These are phyloP conservation scores for Scedosporium apiospermum DNA, from an alignment of 2,329 filamentous ascomycete species.

Conservation along the genomic window DNA sequence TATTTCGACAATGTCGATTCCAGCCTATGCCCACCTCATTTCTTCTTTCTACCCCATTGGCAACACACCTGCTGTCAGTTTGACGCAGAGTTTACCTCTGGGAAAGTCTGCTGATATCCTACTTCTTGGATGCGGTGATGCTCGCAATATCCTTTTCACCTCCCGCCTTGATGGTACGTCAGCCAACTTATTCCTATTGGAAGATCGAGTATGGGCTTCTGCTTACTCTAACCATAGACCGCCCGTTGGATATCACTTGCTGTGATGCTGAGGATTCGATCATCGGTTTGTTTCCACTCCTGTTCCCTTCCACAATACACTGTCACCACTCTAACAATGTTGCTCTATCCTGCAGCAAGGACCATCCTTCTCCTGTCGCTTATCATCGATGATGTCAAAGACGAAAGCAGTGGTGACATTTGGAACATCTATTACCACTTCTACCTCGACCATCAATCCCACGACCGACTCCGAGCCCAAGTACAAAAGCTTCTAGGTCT, in stretches of 20 bases:
- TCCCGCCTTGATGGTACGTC: background rate
- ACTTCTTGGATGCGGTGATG: background rate
- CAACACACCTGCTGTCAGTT: background rate
- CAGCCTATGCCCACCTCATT: background rate
- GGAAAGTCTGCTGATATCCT: background rate
- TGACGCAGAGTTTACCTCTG: background rate
- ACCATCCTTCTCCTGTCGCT: background rate
- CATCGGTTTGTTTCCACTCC: background rate
- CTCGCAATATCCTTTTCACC: background rate
- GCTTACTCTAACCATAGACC: background rate
- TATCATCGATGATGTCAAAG: background rate
- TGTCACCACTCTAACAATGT: background rate
- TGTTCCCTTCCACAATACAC: background rate
- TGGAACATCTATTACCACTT: background rate
- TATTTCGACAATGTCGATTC: slow-evolving; percentile 29
- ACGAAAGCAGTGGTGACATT: background rate
- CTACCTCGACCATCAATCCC: background rate
- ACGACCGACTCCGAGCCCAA: background rate
- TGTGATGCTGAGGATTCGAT: background rate
- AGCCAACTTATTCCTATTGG: background rate
- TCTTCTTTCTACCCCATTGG: background rate
- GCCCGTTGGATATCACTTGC: background rate
- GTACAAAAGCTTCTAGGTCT: background rate
- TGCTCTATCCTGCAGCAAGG: background rate
- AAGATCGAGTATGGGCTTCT: background rate